Percentiles rank a stretch among this genome's conserved stretches.
Evolutionary conservation across 169 alveolate genomes (phyloP).

Genomic region (Plasmodium blacklocki): DNA sequence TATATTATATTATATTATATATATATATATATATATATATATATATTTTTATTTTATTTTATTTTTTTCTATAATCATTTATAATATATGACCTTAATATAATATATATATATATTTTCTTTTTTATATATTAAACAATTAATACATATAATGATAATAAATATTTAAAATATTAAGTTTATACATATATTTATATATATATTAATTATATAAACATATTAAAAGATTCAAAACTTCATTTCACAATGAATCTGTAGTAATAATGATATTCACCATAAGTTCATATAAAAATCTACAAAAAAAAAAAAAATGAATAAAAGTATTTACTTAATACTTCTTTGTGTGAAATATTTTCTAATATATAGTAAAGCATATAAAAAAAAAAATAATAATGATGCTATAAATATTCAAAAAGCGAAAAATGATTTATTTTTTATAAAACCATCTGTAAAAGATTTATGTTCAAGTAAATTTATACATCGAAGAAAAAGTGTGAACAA

Average conservation of each 20-base stretch:
- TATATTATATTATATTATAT: too few species aligned
- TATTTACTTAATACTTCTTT: background rate
- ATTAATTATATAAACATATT: too few species aligned
- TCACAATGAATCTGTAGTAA: background rate
- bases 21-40: too few species aligned
- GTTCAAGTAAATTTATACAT: background rate
- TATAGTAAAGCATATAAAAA: background rate
- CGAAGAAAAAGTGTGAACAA: background rate
- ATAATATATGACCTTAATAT: too few species aligned
- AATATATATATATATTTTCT: too few species aligned
- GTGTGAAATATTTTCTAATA: background rate
- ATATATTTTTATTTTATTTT: too few species aligned
- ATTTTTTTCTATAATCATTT: too few species aligned
- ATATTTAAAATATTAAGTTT: too few species aligned
- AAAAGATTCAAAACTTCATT: background rate
- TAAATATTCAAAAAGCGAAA: background rate
- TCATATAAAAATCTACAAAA: slow-evolving; percentile 6
- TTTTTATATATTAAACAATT: too few species aligned
- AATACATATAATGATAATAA: too few species aligned
- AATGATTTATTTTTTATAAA: background rate
- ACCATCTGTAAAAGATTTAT: background rate
- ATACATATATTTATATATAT: too few species aligned
- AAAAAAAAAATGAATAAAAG: slow-evolving; percentile 6
- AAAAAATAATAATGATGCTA: background rate
- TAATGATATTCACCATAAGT: background rate